A percentile compares a stretch with the other conserved stretches of the same genome.
Evolutionary conservation across 2,329 filamentous ascomycete genomes (phyloP).

Genomic region (Fusarium albidum): DNA sequence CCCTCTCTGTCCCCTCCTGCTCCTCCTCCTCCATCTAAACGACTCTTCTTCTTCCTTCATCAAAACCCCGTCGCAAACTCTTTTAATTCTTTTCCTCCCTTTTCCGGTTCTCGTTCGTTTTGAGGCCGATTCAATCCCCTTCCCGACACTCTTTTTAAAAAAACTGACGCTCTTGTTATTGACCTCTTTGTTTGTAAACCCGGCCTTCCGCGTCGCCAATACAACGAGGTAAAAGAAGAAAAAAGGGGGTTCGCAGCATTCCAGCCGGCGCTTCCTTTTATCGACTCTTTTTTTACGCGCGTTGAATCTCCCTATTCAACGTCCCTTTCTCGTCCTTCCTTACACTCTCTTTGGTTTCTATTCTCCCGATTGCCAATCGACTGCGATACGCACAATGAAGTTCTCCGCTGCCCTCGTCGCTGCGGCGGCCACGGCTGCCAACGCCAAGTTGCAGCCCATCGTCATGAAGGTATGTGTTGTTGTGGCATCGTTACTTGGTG

Average conservation of each 20-base stretch:
- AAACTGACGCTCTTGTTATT: constrained; percentile 23
- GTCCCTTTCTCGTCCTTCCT: constrained; percentile 32
- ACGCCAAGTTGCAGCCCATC: constrained; percentile 63
- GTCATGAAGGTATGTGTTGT: constrained; percentile 69
- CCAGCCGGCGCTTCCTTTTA: constrained; percentile 11
- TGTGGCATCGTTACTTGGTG: not conserved
- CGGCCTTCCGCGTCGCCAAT: constrained; percentile 20
- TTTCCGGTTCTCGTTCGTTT: constrained; percentile 34
- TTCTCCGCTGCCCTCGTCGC: constrained; percentile 50
- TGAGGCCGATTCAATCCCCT: constrained; percentile 38
- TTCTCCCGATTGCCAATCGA: constrained; percentile 29
- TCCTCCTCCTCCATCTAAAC: constrained; percentile 20
- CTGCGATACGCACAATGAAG: constrained; percentile 43
- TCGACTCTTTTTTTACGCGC: constrained; percentile 8
- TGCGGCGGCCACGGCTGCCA: constrained; percentile 51
- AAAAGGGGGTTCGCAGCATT: constrained; percentile 32
- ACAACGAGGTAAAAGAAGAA: not conserved
- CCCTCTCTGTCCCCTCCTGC: constrained; percentile 13
- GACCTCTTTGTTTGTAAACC: constrained; percentile 10
- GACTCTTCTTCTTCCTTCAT: constrained; percentile 28
- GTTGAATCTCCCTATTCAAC: constrained; percentile 16
- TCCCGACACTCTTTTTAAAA: constrained; percentile 46
- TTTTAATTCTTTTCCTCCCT: constrained; percentile 38
- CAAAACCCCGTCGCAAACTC: constrained; percentile 35
- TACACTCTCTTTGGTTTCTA: constrained; percentile 25